A percentile compares a stretch with the other conserved stretches of the same genome.
Conservation (phyloP, 208 protist species). For the Porcisia hertigi region DNA sequence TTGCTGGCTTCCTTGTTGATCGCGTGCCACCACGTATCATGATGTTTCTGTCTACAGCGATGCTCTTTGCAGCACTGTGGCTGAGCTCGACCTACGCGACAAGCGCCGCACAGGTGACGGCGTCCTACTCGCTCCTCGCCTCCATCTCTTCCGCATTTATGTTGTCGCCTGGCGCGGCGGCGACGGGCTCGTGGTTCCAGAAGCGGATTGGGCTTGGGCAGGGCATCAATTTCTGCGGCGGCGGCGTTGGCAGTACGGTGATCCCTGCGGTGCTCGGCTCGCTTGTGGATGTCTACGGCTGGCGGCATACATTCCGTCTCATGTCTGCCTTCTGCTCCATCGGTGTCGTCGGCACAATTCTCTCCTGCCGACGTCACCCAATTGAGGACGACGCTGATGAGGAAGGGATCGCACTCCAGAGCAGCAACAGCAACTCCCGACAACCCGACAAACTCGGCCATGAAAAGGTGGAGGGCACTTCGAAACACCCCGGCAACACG, state of each 20-base stretch:
- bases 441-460: not conserved
- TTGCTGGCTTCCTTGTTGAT: constrained; percentile 77
- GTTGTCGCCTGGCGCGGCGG: constrained; percentile 73
- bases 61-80: constrained; percentile 67
- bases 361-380: constrained; percentile 58
- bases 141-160: constrained; percentile 77
- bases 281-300: constrained; percentile 72
- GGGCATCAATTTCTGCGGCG: constrained; percentile 81
- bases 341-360: constrained; percentile 62
- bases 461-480: not conserved
- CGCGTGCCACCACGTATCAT: constrained; percentile 70
- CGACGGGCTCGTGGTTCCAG: constrained; percentile 76
- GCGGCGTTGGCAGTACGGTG: constrained; percentile 72
- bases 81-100: constrained; percentile 60
- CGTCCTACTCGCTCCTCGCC: constrained; percentile 73
- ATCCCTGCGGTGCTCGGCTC: constrained; percentile 66
- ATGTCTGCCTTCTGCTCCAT: constrained; percentile 80
- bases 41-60: constrained; percentile 59
- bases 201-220: constrained; percentile 56
- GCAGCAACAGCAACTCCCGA: not conserved
- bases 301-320: constrained; percentile 81
- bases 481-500: not conserved
- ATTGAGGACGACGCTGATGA: constrained; percentile 37
- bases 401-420: not conserved
- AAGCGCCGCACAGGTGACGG: constrained; percentile 59